Conservation (phyloP, 352 stramenopile species). For the Phytophthora melonis region DNA sequence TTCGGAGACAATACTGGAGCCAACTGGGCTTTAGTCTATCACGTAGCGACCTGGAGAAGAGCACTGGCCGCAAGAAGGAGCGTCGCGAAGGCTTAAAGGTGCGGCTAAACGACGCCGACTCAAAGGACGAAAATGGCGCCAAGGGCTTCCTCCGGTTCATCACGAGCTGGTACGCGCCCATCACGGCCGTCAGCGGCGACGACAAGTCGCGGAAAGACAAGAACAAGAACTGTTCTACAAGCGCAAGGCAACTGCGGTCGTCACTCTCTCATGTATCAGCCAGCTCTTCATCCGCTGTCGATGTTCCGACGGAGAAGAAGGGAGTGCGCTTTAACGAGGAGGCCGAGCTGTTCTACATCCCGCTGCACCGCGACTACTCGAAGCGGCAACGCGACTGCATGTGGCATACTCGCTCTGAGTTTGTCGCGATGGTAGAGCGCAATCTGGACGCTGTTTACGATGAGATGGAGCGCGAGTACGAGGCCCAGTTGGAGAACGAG, state of each 20-base stretch:
- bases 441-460: slow-evolving; percentile 90
- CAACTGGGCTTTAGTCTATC: slow-evolving; percentile 85
- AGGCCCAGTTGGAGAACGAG: slow-evolving; percentile 73
- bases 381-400: slow-evolving; percentile 88
- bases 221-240: neutral
- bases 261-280: slow-evolving; percentile 37
- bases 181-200: slow-evolving; percentile 42
- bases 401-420: slow-evolving; percentile 86
- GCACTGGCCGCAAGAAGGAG: slow-evolving; percentile 67
- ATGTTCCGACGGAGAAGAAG: slow-evolving; percentile 36
- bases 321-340: slow-evolving; percentile 78
- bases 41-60: slow-evolving; percentile 84
- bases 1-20: slow-evolving; percentile 89
- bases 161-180: slow-evolving; percentile 75
- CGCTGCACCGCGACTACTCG: slow-evolving; percentile 84
- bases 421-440: slow-evolving; percentile 89
- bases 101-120: slow-evolving; percentile 71
- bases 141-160: slow-evolving; percentile 88
- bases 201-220: slow-evolving; percentile 33
- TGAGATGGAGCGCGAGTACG: slow-evolving; percentile 89
- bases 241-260: slow-evolving; percentile 25
- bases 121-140: slow-evolving; percentile 43
- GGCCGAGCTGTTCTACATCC: slow-evolving; percentile 90
- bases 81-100: slow-evolving; percentile 81
- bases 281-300: slow-evolving; percentile 20